These are phyloP conservation scores for Suhomyces anneliseae DNA, from an alignment of 1,139 yeast species.

Conservation along the genomic window DNA sequence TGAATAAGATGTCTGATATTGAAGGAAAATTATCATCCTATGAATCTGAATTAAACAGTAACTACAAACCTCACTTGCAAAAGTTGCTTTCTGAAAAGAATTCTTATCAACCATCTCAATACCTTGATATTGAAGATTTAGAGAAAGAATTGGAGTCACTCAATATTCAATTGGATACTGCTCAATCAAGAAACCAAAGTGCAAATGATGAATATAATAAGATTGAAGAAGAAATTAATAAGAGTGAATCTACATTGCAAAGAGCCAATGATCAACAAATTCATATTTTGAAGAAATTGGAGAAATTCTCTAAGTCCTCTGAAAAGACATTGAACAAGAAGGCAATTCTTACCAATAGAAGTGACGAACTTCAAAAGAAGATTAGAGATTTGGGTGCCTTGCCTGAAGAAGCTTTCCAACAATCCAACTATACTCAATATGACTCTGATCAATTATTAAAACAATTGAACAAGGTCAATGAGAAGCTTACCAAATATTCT, in stretches of 20 bases:
- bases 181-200: constrained; percentile 20
- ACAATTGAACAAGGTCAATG: constrained; percentile 58
- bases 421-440: constrained; percentile 39
- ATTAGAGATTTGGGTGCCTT: constrained; percentile 83
- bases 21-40: constrained; percentile 53
- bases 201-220: constrained; percentile 23
- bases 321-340: constrained; percentile 69
- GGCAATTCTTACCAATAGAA: constrained; percentile 57
- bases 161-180: constrained; percentile 23
- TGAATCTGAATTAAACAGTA: constrained; percentile 61
- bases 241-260: constrained; percentile 42
- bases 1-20: constrained; percentile 45
- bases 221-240: constrained; percentile 33
- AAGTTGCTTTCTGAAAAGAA: constrained; percentile 42
- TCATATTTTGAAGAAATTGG: constrained; percentile 54
- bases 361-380: constrained; percentile 70
- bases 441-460: constrained; percentile 55
- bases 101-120: constrained; percentile 23
- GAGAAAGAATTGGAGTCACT: constrained; percentile 26
- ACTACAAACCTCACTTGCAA: constrained; percentile 32
- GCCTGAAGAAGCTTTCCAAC: constrained; percentile 77
- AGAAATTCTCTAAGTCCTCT: constrained; percentile 60
- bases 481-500: constrained; percentile 59
- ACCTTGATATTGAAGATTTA: constrained; percentile 44
- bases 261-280: constrained; percentile 60